A percentile compares a stretch with the other conserved stretches of the same genome.
Conservation (phyloP, 2,329 filamentous ascomycete genomes). For the Venturia oleaginea region DNA sequence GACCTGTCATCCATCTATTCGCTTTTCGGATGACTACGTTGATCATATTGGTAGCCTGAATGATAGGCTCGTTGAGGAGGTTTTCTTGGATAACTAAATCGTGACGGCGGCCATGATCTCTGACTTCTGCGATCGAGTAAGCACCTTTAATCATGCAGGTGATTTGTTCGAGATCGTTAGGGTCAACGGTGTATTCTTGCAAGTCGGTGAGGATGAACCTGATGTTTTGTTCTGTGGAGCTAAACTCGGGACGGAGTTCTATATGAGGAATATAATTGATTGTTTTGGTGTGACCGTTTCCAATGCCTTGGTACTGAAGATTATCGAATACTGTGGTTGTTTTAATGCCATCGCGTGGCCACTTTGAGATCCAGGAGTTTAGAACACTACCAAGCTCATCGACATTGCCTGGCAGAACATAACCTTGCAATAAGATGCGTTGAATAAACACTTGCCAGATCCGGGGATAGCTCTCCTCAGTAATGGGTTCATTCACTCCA, state of each 20-base stretch:
- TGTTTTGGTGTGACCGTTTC: conserved; percentile 10
- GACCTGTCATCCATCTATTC: conserved; percentile 16
- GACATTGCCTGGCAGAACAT: conserved; percentile 20
- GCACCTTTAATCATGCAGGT: conserved; percentile 17
- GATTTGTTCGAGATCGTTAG: conserved; percentile 20
- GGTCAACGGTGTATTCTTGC: conserved; percentile 18
- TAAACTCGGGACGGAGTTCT: conserved; percentile 13
- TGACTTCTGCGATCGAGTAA: conserved; percentile 18
- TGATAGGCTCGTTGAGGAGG: conserved; percentile 18
- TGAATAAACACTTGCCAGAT: conserved; percentile 20
- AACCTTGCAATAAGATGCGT: conserved; percentile 17
- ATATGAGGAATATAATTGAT: conserved; percentile 23
- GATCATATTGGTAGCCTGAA: conserved; percentile 18
- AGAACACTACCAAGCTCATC: conserved; percentile 18
- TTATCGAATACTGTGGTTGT: conserved; percentile 19
- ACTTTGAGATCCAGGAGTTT: conserved; percentile 21
- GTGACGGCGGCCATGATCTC: conserved; percentile 14
- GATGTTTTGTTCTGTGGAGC: conserved; percentile 18
- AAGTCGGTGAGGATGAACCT: conserved; percentile 16
- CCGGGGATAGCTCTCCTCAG: conserved; percentile 16
- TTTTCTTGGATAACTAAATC: conserved; percentile 20
- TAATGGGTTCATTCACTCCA: neutral
- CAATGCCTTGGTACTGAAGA: conserved; percentile 20
- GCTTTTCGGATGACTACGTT: conserved; percentile 19
- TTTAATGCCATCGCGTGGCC: conserved; percentile 21